Evolutionary conservation across 2,329 filamentous ascomycete species (phyloP), one percentile per base, ranked within the genome.

Genomic region (Elsinoe ampelina): DNA sequence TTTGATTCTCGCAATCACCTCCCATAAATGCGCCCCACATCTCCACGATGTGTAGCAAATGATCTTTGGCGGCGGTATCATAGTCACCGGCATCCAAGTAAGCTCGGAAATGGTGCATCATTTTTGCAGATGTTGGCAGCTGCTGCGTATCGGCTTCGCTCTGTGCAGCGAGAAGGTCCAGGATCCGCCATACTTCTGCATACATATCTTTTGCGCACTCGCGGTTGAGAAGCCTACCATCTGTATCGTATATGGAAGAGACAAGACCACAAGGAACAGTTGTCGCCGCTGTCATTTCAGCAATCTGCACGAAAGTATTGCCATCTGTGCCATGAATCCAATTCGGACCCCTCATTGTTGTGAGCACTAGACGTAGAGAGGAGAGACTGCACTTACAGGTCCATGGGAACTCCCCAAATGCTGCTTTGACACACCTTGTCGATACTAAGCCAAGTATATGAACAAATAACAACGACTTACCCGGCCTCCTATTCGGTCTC

Each of bases 271-370:
- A 77, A 47, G 73, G 72, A 64, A 75, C 70, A 2, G 73, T 69
- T 1, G 68, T 60, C 0, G 77, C 85, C 1, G 74, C 71, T 0
- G 82, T 85, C 60, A 78, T 73, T 60, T 76, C 78, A 17, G 82
- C 83, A 13, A 87, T 71, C 47, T 85, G 81, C 22, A 84, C 66
- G 10, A 87, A 84, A 0, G 84, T 82, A 63, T 87, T 88, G 58
- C 82, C 75, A 0, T 78, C 73, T 5, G 83, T 86, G 35, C 85
- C 85, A 58, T 88, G 85, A 55, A 88, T 86, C 85, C 85, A 88
- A 22, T 52, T 52, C 19, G 48, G 1, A 32, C 50, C 48, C 19
- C 48, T 52, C 5, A 7, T 15, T 30, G 34, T 2, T 5, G 10
- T 50, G 12, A 35, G 45, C 2, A 6, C 22, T 5, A 34, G 22